phyloP scores from a whole-genome alignment of 768 basidiomycete species.

The Boletus reticuloceps region DNA sequence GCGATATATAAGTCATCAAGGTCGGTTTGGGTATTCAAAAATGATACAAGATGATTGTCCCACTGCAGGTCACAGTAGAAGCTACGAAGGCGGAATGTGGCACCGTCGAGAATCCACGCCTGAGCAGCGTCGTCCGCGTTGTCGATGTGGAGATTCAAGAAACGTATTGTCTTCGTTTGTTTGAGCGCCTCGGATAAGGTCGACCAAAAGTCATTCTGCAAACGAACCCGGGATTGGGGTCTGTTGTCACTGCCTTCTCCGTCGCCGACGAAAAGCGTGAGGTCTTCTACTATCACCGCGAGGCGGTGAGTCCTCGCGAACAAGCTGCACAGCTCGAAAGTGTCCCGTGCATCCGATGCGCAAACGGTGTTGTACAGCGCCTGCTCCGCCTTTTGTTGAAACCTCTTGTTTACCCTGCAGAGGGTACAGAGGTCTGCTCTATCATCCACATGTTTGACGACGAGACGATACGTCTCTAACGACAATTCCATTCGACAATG shows the following conservation, averaged over 20 bases:
- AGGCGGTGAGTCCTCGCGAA: constrained; percentile 47
- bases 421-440: constrained; percentile 55
- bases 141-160: constrained; percentile 48
- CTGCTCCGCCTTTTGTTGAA: constrained; percentile 53
- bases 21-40: constrained; percentile 24
- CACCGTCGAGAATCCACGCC: constrained; percentile 40
- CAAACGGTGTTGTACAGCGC: constrained; percentile 60
- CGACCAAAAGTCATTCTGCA: constrained; percentile 47
- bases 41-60: constrained; percentile 50
- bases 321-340: constrained; percentile 45
- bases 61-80: constrained; percentile 69
- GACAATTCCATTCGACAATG: constrained; percentile 53
- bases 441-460: constrained; percentile 50
- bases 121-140: constrained; percentile 23
- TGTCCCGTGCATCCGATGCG: constrained; percentile 39
- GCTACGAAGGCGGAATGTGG: constrained; percentile 52
- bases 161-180: constrained; percentile 44
- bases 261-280: constrained; percentile 46
- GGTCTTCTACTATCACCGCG: constrained; percentile 49
- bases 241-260: constrained; percentile 5
- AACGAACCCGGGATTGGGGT: neutral
- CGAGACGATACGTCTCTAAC: constrained; percentile 55
- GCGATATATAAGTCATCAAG: constrained; percentile 32
- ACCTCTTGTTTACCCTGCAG: constrained; percentile 55
- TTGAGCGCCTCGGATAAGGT: constrained; percentile 48